phyloP scores from a whole-genome alignment of 2,329 filamentous ascomycete species.

The Fusarium sp. region DNA sequence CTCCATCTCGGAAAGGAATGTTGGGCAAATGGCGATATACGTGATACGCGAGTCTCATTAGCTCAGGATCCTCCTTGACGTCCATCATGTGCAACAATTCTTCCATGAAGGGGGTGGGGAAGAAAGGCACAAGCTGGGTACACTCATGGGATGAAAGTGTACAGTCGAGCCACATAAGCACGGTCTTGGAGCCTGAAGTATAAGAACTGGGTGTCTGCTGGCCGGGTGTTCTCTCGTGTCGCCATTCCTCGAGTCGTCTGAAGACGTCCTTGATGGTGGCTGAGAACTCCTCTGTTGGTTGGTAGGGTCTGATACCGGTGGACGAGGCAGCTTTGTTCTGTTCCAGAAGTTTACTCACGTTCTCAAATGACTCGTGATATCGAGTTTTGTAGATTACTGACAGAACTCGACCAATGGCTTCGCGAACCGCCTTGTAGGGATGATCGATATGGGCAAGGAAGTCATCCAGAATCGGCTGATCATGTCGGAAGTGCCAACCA shows the following conservation, averaged over 20 bases:
- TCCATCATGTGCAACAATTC: constrained; percentile 99
- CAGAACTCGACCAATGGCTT: constrained; percentile 91
- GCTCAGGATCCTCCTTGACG: constrained; percentile 96
- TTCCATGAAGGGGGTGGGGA: constrained; percentile 89
- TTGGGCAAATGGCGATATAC: constrained; percentile 97
- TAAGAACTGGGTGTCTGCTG: constrained; percentile 95
- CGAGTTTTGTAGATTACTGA: constrained; percentile 89
- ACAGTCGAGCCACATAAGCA: constrained; percentile 93
- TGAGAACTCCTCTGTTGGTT: constrained; percentile 80
- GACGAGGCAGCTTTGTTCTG: constrained; percentile 84
- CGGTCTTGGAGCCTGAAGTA: constrained; percentile 95
- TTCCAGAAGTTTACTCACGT: constrained; percentile 80
- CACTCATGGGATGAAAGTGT: constrained; percentile 94
- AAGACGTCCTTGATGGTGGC: constrained; percentile 82
- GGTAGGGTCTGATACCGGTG: constrained; percentile 86
- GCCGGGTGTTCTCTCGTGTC: constrained; percentile 83
- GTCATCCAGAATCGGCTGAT: constrained; percentile 88
- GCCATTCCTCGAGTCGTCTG: constrained; percentile 85
- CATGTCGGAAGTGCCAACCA: constrained; percentile 96
- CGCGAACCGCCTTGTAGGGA: constrained; percentile 96
- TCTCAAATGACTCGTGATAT: constrained; percentile 93
- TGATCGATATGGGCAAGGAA: constrained; percentile 94
- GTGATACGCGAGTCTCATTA: constrained; percentile 94
- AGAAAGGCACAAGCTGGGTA: constrained; percentile 90
- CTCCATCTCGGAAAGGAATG: constrained; percentile 88